These are phyloP conservation scores for Cadophora luteo-olivacea DNA, from an alignment of 2,329 filamentous ascomycete genomes.

Conservation along the genomic window DNA sequence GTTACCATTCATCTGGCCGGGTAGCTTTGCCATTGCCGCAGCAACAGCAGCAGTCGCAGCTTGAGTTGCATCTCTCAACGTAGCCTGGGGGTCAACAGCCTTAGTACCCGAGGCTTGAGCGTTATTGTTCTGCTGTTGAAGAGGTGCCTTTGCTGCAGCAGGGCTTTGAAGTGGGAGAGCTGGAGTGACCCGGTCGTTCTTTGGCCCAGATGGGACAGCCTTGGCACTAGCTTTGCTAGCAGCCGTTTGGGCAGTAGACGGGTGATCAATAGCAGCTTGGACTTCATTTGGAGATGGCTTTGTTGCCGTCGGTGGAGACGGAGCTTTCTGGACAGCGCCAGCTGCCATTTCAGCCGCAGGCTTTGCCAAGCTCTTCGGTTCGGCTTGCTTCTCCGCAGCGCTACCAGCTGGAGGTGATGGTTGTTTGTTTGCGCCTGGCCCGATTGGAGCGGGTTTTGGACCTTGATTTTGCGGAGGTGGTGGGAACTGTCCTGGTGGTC, in stretches of 20 bases:
- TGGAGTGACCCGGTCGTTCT: constrained; percentile 62
- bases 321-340: constrained; percentile 52
- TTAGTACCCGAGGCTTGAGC: constrained; percentile 21
- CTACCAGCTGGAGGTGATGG: constrained; percentile 53
- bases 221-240: constrained; percentile 22
- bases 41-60: constrained; percentile 80
- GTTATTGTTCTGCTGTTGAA: constrained; percentile 46
- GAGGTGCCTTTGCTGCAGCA: constrained; percentile 48
- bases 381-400: constrained; percentile 53
- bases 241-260: constrained; percentile 30
- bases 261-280: constrained; percentile 53
- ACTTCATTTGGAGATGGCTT: constrained; percentile 66
- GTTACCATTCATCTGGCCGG: constrained; percentile 47
- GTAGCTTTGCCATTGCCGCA: constrained; percentile 77
- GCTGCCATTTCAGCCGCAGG: constrained; percentile 47
- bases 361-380: constrained; percentile 60
- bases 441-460: constrained; percentile 56
- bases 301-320: constrained; percentile 70
- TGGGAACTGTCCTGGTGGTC: constrained; percentile 68
- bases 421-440: constrained; percentile 57
- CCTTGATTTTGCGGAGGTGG: constrained; percentile 43
- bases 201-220: constrained; percentile 21
- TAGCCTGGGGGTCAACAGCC: constrained; percentile 44
- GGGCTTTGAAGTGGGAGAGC: constrained; percentile 68
- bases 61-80: constrained; percentile 72